Base-by-base conservation (phyloP, 2,329 filamentous ascomycete species). In the Microcera coccophila region DNA sequence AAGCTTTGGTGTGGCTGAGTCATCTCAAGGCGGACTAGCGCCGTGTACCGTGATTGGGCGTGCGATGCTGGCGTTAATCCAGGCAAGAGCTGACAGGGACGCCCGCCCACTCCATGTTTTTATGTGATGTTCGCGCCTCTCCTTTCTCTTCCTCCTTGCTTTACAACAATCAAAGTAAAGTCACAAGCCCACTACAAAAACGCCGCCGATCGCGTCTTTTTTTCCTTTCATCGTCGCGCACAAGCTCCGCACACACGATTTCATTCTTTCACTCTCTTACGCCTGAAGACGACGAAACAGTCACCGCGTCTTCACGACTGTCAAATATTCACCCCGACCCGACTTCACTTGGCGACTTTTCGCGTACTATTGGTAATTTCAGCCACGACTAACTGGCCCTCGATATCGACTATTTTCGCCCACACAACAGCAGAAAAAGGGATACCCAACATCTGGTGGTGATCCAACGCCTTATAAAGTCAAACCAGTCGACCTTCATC, bases 81-180 rank as follows among this genome's bases (percentile, higher is more conserved):
- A 28, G 45, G 43, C 50, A 53, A 34, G 47, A 48, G 47, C n/a
- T n/a, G n/a, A n/a, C 45, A 37, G 45, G 47, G 41, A 47, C 48
- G 48, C 42, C n/a, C 48, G 48, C 50, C 54, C 53, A 53, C 56
- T 54, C 56, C 52, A 41, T 58, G 47, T 55, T 59, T 59, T 59
- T 34, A 51, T 52, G 38, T 41, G 31, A 44, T 49, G 42, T 43
- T 41, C 47, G 40, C 37, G 21, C 29, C 41, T 19, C 42, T 17
- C 36, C 26, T 31, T 28, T 39, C 26, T 34, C 44, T 39, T 41
- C 43, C 45, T 51, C 53, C 52, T 48, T 45, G 42, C 45, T 44
- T 38, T 44, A 31, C 38, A 38, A 38, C 43, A 39, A 35, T 39
- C 44, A 54, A 50, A 44, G 44, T 43, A 45, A 42, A 48, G 39